These are phyloP conservation scores for Cutaneotrichosporon sp. DNA, from an alignment of 1,284 basidiomycete genomes.

Conservation along the genomic window DNA sequence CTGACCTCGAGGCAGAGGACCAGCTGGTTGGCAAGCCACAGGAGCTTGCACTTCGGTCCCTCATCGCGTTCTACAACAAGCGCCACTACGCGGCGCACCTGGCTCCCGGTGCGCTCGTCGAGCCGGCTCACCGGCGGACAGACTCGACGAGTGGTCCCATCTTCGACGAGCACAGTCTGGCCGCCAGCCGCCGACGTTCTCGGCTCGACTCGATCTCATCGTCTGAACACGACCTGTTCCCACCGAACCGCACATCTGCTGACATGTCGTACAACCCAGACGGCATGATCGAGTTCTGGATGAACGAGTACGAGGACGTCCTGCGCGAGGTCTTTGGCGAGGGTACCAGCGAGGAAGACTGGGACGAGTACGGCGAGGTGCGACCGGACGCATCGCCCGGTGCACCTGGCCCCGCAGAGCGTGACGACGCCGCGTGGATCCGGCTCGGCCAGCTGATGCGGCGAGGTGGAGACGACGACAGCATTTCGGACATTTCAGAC, in stretches of 20 bases:
- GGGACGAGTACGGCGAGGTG: slow-evolving; percentile 28
- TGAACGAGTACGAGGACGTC: slow-evolving; percentile 59
- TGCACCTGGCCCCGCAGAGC: slow-evolving; percentile 28
- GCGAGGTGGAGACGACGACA: slow-evolving; percentile 43
- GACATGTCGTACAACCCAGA: slow-evolving; percentile 56
- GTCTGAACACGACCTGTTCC: slow-evolving; percentile 55
- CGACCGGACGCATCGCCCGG: slow-evolving; percentile 10
- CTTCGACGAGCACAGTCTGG: slow-evolving; percentile 21
- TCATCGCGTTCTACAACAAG: slow-evolving; percentile 80
- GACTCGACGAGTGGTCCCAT: slow-evolving; percentile 30
- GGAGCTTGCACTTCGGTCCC: slow-evolving; percentile 89
- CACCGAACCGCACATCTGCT: slow-evolving; percentile 49
- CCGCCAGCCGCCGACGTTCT: slow-evolving; percentile 19
- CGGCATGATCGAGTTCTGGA: slow-evolving; percentile 57
- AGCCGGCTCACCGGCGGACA: slow-evolving; percentile 25
- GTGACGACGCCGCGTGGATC: slow-evolving; percentile 47
- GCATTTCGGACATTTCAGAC: slow-evolving; percentile 88
- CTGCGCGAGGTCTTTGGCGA: slow-evolving; percentile 57
- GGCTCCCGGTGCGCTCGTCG: slow-evolving; percentile 9
- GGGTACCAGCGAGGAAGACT: slow-evolving; percentile 30
- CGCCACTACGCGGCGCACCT: slow-evolving; percentile 41
- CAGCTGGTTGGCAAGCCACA: slow-evolving; percentile 65
- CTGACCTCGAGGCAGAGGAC: slow-evolving; percentile 78
- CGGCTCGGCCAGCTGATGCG: slow-evolving; percentile 46
- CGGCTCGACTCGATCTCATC: slow-evolving; percentile 24